Percentiles rank a stretch among this genome's conserved stretches.
These are phyloP conservation scores for Pyrus bretschneideri DNA, from an alignment of 306 rosid species.

Conservation along the genomic window DNA sequence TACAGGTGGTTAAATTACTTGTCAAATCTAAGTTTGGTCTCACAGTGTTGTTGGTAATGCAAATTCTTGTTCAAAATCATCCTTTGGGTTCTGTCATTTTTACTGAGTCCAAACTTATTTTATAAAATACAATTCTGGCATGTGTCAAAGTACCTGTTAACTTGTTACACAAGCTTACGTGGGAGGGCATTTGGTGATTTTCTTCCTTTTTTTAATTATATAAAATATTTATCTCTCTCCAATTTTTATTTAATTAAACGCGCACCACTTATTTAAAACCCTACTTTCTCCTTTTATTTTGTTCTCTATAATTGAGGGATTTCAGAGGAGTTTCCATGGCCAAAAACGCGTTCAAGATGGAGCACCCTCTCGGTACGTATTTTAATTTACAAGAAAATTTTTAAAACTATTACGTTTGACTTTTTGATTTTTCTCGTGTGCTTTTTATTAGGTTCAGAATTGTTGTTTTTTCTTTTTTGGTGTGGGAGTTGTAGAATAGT, in stretches of 20 bases:
- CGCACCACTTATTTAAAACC: background rate
- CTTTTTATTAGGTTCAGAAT: background rate
- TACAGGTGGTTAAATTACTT: no score
- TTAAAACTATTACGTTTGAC: background rate
- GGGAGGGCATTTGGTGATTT: background rate
- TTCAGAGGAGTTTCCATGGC: conserved; percentile 30
- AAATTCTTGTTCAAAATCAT: no score
- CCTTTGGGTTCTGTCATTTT: no score
- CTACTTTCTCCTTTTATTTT: background rate
- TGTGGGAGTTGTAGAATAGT: background rate
- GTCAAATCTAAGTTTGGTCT: no score
- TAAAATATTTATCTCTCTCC: no score
- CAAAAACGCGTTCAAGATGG: conserved; percentile 34
- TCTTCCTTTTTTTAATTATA: no score
- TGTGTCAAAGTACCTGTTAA: background rate
- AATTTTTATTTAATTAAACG: background rate
- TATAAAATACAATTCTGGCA: no score
- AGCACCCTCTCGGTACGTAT: conserved; percentile 42
- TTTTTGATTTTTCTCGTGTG: background rate
- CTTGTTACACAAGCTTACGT: background rate
- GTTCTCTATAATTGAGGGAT: background rate
- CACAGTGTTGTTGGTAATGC: no score
- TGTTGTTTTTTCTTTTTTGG: background rate
- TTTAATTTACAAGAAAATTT: background rate
- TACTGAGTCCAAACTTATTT: no score